Conservation (phyloP, 169 alveolate species). For the Plasmodium fragile region DNA sequence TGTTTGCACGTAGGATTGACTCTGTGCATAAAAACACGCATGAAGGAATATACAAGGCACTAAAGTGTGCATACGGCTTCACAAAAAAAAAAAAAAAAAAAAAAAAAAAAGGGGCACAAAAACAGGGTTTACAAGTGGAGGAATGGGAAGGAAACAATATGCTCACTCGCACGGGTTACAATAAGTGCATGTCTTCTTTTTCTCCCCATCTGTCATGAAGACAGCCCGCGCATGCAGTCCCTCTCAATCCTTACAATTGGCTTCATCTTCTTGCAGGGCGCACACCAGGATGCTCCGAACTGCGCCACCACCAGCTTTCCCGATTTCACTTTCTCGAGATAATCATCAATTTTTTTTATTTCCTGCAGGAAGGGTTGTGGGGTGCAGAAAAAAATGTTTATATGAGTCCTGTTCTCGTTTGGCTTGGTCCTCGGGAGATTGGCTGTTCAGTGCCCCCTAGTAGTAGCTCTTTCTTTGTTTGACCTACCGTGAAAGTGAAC, state of each 20-base stretch:
- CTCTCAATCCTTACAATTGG: constrained; percentile 65
- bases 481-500: background rate
- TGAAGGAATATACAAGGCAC: background rate
- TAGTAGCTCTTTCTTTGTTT: background rate
- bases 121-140: background rate
- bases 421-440: background rate
- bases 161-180: background rate
- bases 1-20: background rate
- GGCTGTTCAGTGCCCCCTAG: background rate
- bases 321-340: constrained; percentile 75
- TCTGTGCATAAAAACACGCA: background rate
- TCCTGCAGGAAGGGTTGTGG: constrained; percentile 46
- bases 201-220: constrained; percentile 57
- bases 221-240: background rate
- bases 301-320: constrained; percentile 81
- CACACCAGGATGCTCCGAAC: constrained; percentile 88
- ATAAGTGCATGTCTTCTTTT: constrained; percentile 9
- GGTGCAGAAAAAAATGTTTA: background rate
- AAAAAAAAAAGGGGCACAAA: background rate
- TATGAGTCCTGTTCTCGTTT: background rate
- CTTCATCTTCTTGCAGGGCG: constrained; percentile 87
- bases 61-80: background rate
- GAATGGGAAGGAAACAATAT: background rate
- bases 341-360: constrained; percentile 80
- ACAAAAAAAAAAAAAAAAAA: background rate